Conservation (phyloP, 2,329 filamentous ascomycete genomes). For the Aspergillus sp. region DNA sequence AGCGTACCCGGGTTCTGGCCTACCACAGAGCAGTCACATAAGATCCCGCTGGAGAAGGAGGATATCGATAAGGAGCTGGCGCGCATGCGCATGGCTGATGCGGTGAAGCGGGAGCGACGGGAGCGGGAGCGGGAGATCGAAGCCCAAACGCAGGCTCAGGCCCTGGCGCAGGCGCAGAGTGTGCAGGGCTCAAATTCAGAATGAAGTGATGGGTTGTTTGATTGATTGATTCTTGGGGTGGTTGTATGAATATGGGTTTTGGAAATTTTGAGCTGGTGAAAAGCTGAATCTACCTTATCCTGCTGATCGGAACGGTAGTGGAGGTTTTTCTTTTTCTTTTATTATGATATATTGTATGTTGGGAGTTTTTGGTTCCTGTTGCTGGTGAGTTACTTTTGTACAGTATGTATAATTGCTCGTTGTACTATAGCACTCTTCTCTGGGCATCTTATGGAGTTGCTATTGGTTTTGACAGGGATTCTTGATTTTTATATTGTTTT, state of each 20-base stretch:
- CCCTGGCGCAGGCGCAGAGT: neutral
- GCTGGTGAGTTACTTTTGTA: slow-evolving; percentile 20
- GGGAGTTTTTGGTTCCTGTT: neutral
- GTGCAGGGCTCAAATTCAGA: slow-evolving; percentile 9
- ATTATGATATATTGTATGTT: neutral
- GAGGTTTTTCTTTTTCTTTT: slow-evolving; percentile 5
- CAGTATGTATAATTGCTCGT: slow-evolving; percentile 13
- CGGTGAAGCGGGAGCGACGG: slow-evolving; percentile 50
- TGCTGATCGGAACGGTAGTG: neutral
- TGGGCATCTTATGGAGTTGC: slow-evolving; percentile 31
- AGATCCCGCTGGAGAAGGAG: slow-evolving; percentile 53
- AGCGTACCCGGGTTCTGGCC: slow-evolving; percentile 92
- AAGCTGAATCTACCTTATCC: neutral
- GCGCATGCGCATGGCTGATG: slow-evolving; percentile 57
- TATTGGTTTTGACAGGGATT: slow-evolving; percentile 9
- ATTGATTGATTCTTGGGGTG: neutral
- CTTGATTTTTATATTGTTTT: slow-evolving; percentile 3
- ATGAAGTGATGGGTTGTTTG: slow-evolving; percentile 1
- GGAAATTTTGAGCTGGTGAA: neutral
- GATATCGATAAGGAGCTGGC: slow-evolving; percentile 76
- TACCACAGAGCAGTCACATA: slow-evolving; percentile 57
- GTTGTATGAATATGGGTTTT: neutral
- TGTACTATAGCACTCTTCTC: slow-evolving; percentile 35
- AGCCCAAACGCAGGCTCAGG: slow-evolving; percentile 11
- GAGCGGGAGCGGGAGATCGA: slow-evolving; percentile 33